Percentiles rank a stretch among this genome's conserved stretches.
phyloP scores from a whole-genome alignment of 139 green algal species.

The Chlamydomonas asymmetrica region DNA sequence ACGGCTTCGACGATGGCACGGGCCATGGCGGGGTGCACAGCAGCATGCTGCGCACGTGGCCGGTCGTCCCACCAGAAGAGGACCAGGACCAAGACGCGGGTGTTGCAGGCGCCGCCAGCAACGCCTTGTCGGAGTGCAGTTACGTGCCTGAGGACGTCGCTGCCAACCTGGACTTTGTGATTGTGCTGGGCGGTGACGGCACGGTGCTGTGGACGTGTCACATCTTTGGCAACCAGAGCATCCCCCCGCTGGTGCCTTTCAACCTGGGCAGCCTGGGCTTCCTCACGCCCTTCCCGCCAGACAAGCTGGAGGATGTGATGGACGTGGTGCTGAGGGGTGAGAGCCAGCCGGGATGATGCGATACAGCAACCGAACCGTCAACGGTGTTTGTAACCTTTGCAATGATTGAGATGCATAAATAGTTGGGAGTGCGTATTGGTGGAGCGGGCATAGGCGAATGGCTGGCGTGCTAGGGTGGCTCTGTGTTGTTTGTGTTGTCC shows the following conservation, averaged over 20 bases:
- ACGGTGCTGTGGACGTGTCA: conserved; percentile 90
- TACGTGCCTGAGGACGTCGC: conserved; percentile 52
- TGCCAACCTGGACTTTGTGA: conserved; percentile 72
- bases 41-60: conserved; percentile 10
- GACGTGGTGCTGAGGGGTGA: conserved; percentile 20
- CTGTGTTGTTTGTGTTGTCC: no score
- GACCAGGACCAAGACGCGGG: not conserved
- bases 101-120: not conserved
- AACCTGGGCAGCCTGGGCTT: conserved; percentile 91
- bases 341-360: no score
- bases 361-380: not conserved
- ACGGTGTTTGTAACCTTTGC: no score
- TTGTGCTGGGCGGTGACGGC: conserved; percentile 88
- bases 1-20: no score
- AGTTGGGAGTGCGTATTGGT: no score
- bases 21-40: not conserved
- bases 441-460: no score
- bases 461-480: no score
- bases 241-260: conserved; percentile 85
- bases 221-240: conserved; percentile 72
- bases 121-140: not conserved
- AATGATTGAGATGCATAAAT: no score
- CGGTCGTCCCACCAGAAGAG: not conserved
- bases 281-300: conserved; percentile 75
- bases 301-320: conserved; percentile 47